Evolutionary conservation across 164 flowering plant species (phyloP).

Genomic region (Macadamia tetraphylla): DNA sequence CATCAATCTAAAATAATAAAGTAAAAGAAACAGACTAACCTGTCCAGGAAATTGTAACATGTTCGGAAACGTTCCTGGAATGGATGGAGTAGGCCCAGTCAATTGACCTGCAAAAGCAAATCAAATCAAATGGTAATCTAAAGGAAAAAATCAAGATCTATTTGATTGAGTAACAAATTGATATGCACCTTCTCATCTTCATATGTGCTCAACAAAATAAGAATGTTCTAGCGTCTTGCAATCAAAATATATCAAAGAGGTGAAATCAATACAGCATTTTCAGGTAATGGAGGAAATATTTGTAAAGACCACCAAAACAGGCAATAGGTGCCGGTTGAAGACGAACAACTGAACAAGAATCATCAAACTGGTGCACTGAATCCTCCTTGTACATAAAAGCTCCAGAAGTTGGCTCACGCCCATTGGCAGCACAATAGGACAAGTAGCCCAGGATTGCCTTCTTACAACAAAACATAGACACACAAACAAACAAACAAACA

Average conservation of each 20-base stretch:
- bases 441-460: conserved; percentile 97
- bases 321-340: conserved; percentile 79
- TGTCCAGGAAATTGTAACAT: conserved; percentile 75
- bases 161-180: background rate
- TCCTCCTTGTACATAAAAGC: conserved; percentile 94
- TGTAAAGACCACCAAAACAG: conserved; percentile 72
- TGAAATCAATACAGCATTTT: conserved; percentile 31
- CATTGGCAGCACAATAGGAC: conserved; percentile 97
- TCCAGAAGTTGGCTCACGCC: conserved; percentile 98
- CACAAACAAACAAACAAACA: conserved; percentile 89
- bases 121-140: background rate
- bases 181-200: conserved; percentile 9
- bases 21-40: conserved; percentile 30
- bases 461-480: conserved; percentile 75
- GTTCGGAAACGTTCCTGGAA: conserved; percentile 84
- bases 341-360: conserved; percentile 55
- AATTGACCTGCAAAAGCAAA: conserved; percentile 54
- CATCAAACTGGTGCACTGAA: conserved; percentile 79
- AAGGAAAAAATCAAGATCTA: no score
- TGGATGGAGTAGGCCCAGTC: conserved; percentile 50
- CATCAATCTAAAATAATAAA: no score
- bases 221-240: conserved; percentile 19
- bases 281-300: conserved; percentile 46
- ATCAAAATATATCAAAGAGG: conserved; percentile 9
- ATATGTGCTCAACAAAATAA: conserved; percentile 10